Base-by-base conservation (phyloP, 176 grass and related monocot species). In the Bolboschoenus planiculmis region DNA sequence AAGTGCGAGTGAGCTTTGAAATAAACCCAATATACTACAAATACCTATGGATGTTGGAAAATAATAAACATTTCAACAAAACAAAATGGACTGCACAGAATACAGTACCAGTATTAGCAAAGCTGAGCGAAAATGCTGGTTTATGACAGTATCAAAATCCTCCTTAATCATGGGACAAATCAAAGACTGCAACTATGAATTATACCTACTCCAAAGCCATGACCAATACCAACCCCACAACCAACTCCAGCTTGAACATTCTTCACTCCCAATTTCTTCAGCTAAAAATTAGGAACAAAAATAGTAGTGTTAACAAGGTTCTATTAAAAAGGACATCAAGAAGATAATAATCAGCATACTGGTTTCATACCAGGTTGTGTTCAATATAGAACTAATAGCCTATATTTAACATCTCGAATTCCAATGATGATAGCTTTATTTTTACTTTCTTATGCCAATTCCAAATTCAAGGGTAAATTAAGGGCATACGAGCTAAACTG, bases 141-240 rank as follows among this genome's bases (percentile, higher is more conserved):
- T 59, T 57, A 82, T 82, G 59, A 60, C 59, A 62, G 57, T 33
- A 82, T 20, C 21, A 63, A 64, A 46, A 81, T 81, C 20, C 42
- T 74, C 42, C 68, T 51, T 76, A 51, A 51, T 76, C 72, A 85
- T 2, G 54, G 11, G 31, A 29, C 7, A 84, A 44, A 68, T 33
- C 43, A 73, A 47, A 87, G 51, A 20, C 27, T 56, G 82, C 30
- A 78, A 65, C 36, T 64, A 75, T 35, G 35, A 84, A 2, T 60
- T 60, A 39, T 93, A 99, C 96, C 92, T 87, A 95, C 93, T 72
- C 96, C 92, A 87, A 95, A 99, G 61, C 91, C 92, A 83, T 99
- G 91, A 59, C 96, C 92, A 56, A 99, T 71, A 78, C 92, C 96
- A 88, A 93, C 85, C 50, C 96, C 96, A 46, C 96, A 99, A 35